Evolutionary conservation across 495 filamentous ascomycete genomes (phyloP), one percentile per base, ranked within the genome.

Genomic region (Neurospora sp.): DNA sequence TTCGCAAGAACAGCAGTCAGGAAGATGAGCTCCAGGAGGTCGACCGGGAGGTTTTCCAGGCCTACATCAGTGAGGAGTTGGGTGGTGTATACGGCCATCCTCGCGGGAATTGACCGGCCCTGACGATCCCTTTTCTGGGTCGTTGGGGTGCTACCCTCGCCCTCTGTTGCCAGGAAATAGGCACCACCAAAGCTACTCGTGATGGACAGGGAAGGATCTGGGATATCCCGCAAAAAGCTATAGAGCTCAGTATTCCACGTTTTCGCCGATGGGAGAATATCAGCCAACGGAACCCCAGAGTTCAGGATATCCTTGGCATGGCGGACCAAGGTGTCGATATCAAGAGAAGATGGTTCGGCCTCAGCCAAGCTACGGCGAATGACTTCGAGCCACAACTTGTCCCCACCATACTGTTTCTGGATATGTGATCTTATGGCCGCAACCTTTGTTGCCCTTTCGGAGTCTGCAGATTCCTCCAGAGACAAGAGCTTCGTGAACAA

Each of bases 151-250:
- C 69, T 79, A 38, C 27, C 84, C 39, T 48, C 73, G 69, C 48
- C 66, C 2, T 75, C 48, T 14, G 87, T 79, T 0, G 91, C 85
- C 6, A 98, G 80, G 75, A 92, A 89, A 39, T 94, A 88, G 12
- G 87, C 86, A 16, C 93, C 93, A 7, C 88, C 88, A 27, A 97
- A 80, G 11, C 88, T 86, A 78, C 89, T 93, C 6, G 91, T 92
- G 9, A 96, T 86, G 10, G 92, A 88, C 7, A 94, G 79, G 10
- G 92, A 90, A 16, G 85, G 82, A 59, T 87, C 87, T 16, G 92
- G 90, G 31, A 83, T 76, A 7, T 84, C 77, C 44, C 85, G 79
- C 18, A 96, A 82, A 77, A 95, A 90, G 3, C 82, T 84, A 0
- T 71, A 74, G n/a, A 97, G 75, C 54, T 84, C 80, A 5, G 79